phyloP scores from a whole-genome alignment of 176 grass and related monocot genomes.

The Lolium multiflorum region DNA sequence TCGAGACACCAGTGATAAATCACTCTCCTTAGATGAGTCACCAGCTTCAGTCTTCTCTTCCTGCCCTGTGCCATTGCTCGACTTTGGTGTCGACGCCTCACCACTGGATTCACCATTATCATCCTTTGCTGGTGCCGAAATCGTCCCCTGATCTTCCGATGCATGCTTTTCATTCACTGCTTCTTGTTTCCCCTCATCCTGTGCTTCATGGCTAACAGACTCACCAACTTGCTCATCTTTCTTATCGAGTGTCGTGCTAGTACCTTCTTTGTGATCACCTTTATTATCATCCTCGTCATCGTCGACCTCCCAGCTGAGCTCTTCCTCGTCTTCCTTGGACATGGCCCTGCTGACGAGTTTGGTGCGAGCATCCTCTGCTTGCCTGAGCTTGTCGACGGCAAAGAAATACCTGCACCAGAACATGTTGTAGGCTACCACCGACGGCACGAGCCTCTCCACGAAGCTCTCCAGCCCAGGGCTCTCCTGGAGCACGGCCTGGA shows the following conservation, averaged over 20 bases:
- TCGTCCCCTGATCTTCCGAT: constrained; percentile 18
- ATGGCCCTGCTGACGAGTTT: constrained; percentile 86
- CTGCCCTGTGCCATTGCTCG: constrained; percentile 15
- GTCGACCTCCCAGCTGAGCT: constrained; percentile 80
- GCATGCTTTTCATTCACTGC: constrained; percentile 7
- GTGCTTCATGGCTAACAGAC: constrained; percentile 23
- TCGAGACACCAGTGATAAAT: constrained; percentile 62
- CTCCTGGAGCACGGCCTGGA: constrained; percentile 71
- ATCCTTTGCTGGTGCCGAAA: constrained; percentile 34
- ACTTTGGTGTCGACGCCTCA: constrained; percentile 55
- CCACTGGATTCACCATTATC: constrained; percentile 45
- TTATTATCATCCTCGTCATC: constrained; percentile 64
- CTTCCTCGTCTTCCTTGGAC: constrained; percentile 75
- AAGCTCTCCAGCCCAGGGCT: constrained; percentile 82
- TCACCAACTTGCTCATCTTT: constrained; percentile 48
- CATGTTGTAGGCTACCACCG: constrained; percentile 72
- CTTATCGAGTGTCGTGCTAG: constrained; percentile 24
- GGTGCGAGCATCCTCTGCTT: constrained; percentile 82
- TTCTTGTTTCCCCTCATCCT: constrained; percentile 35
- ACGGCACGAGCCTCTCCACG: constrained; percentile 87
- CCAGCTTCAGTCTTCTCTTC: constrained; percentile 48
- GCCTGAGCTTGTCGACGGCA: constrained; percentile 78
- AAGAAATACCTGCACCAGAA: constrained; percentile 95
- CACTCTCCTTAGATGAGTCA: constrained; percentile 52
- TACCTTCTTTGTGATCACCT: constrained; percentile 42